Conservation (phyloP, 2,329 filamentous ascomycete genomes). For the Pseudogymnoascus sp. region DNA sequence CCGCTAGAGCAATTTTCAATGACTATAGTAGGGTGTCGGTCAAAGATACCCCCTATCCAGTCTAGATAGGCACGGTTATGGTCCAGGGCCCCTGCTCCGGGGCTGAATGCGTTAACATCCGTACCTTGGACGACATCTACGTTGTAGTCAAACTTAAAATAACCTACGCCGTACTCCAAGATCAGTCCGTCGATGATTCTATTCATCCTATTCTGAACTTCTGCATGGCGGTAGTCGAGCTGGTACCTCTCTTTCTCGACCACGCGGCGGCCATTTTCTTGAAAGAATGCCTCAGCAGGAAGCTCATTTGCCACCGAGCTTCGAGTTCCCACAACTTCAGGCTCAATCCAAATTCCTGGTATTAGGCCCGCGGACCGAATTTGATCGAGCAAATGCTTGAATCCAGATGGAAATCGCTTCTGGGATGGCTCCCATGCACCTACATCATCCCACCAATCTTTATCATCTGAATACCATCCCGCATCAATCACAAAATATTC, state of each 20-base stretch:
- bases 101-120: slow-evolving; percentile 21
- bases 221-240: too few relatives aligned
- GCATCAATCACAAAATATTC: slow-evolving; percentile 32
- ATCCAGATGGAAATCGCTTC: too few relatives aligned
- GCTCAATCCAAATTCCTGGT: too few relatives aligned
- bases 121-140: slow-evolving; percentile 30
- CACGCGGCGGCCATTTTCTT: too few relatives aligned
- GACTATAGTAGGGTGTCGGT: slow-evolving; percentile 24
- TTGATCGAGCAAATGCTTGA: too few relatives aligned
- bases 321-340: too few relatives aligned
- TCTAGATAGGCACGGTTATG: slow-evolving; percentile 21
- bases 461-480: slow-evolving; percentile 32
- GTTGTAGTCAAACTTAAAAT: slow-evolving; percentile 34
- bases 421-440: slow-evolving; percentile 22
- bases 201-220: too few relatives aligned
- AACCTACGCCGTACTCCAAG: slow-evolving; percentile 24
- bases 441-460: slow-evolving; percentile 32
- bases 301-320: too few relatives aligned
- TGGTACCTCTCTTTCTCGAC: too few relatives aligned
- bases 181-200: slow-evolving; percentile 17
- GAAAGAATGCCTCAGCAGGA: too few relatives aligned
- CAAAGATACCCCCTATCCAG: slow-evolving; percentile 26
- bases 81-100: background rate
- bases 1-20: slow-evolving; percentile 33
- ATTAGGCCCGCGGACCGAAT: too few relatives aligned